Evolutionary conservation across 139 green algal species (phyloP).

Genomic region (Microglena sp.): DNA sequence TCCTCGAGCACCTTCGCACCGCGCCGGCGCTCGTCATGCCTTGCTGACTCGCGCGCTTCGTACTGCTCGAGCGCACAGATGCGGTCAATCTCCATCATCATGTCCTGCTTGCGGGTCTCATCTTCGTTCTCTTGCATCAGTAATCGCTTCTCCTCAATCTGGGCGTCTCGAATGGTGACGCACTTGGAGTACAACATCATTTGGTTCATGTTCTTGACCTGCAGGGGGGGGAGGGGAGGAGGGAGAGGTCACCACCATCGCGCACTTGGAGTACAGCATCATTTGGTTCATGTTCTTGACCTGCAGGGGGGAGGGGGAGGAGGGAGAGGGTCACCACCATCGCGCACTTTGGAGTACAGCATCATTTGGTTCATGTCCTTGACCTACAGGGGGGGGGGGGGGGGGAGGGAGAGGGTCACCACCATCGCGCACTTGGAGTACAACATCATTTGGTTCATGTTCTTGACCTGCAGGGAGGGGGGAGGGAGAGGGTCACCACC

Average conservation of each 20-base stretch:
- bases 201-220: slow-evolving; percentile 87
- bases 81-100: slow-evolving; percentile 79
- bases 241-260: too few species aligned
- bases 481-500: too few species aligned
- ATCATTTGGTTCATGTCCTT: slow-evolving; percentile 70
- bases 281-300: slow-evolving; percentile 90
- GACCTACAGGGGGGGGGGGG: slow-evolving; percentile 69
- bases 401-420: too few species aligned
- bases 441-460: slow-evolving; percentile 87
- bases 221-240: too few species aligned
- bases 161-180: slow-evolving; percentile 69
- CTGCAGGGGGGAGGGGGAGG: too few species aligned
- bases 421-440: slow-evolving; percentile 82
- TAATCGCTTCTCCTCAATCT: slow-evolving; percentile 75
- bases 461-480: too few species aligned
- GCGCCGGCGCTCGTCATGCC: slow-evolving; percentile 40
- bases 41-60: slow-evolving; percentile 54
- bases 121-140: slow-evolving; percentile 54
- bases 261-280: slow-evolving; percentile 80
- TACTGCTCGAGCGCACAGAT: slow-evolving; percentile 48
- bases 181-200: slow-evolving; percentile 86
- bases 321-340: too few species aligned
- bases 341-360: slow-evolving; percentile 46
- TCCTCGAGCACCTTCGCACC: slow-evolving; percentile 62
- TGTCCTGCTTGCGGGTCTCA: slow-evolving; percentile 51